Conservation (phyloP, 345 rosid species). For the Syzygium jambos region DNA sequence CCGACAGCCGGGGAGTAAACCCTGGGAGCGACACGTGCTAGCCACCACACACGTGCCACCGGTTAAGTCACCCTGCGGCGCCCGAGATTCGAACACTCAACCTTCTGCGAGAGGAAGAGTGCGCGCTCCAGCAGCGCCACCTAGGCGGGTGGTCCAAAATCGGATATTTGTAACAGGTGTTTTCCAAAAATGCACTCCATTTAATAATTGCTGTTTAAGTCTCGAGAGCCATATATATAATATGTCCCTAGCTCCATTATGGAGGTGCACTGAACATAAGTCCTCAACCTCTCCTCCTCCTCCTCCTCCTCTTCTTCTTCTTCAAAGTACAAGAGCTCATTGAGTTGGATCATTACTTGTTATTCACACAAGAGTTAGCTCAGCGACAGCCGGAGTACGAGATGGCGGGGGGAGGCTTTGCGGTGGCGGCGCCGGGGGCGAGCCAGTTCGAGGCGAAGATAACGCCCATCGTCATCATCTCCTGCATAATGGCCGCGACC, state of each 20-base stretch:
- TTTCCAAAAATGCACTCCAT: neutral
- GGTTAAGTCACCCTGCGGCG: too few species aligned
- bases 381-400: neutral
- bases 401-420: constrained; percentile 79
- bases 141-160: too few species aligned
- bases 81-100: too few species aligned
- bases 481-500: constrained; percentile 96
- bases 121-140: too few species aligned
- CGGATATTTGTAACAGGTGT: neutral
- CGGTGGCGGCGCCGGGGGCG: constrained; percentile 10
- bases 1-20: too few species aligned
- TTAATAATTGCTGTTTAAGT: neutral
- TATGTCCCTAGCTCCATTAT: neutral
- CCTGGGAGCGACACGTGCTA: too few species aligned
- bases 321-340: neutral
- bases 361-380: neutral
- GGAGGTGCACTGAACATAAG: neutral
- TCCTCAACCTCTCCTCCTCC: neutral
- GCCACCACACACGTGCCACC: too few species aligned
- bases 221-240: neutral
- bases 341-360: neutral
- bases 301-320: neutral
- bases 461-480: constrained; percentile 81
- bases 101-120: too few species aligned
- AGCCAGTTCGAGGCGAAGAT: constrained; percentile 87